Evolutionary conservation across 2,329 filamentous ascomycete genomes (phyloP), one percentile per base, ranked within the genome.

Genomic region (Setomelanomma holmii): DNA sequence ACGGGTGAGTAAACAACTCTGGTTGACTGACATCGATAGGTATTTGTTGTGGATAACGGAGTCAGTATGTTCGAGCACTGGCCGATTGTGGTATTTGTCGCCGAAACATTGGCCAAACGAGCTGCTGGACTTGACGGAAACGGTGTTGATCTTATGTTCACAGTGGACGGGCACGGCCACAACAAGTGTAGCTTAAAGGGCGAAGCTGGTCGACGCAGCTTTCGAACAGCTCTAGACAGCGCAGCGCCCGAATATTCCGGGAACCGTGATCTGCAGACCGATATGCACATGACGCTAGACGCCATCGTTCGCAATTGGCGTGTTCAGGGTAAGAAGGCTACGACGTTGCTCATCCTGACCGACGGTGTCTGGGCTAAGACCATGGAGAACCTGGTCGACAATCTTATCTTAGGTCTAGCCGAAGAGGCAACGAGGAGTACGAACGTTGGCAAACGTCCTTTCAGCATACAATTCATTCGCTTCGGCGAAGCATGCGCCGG

Each of bases 381-480:
- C 6, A 34, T 36, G 20, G 3, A 11, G 5, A 20, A 40, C 14
- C 40, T 16, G 10, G 17, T 56, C n/a, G 23, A 55, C 14, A 23
- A 47, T 4, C 40, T 45, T 6, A 51, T 61, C n/a, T 12, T 49
- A 12, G 36, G 46, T 5, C 48, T 61, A 27, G 47, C 41, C 2
- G 36, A 19, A 30, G 22, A 52, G 40, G 43, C 21, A 51, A 19
- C 27, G 24, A 43, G 6, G 21, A 8, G 17, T 14, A 11, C 22
- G 8, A 11, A 19, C 11, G 22, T 19, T 5, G 45, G 48, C 7
- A 40, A 46, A 0, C 55, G 62, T 0, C 49, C 49, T 30, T 60
- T 62, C 22, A 58, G 45, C 23, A 55, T 64, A 6, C 47, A 52
- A n/a, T 63, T 64, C 39, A 49, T 64, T 4, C 47, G 60, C 10